These are phyloP conservation scores for Andrographis paniculata DNA, from an alignment of 305 asterid genomes.

Conservation along the genomic window DNA sequence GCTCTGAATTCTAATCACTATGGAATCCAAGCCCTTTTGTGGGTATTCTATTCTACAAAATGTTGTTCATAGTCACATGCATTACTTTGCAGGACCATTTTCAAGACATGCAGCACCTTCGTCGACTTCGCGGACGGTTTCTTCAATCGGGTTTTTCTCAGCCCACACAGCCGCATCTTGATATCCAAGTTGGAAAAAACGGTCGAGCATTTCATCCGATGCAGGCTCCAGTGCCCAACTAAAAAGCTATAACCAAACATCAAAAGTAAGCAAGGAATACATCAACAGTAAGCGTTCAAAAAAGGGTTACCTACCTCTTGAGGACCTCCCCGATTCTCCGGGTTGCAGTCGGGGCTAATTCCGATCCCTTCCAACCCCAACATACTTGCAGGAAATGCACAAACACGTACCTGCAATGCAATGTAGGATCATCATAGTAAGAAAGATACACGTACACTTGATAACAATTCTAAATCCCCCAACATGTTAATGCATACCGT, in stretches of 20 bases:
- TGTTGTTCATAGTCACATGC: too few relatives aligned
- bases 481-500: slow-evolving; percentile 39
- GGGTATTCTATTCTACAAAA: too few relatives aligned
- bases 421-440: too few relatives aligned
- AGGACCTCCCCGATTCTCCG: slow-evolving; percentile 67
- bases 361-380: slow-evolving; percentile 78
- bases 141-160: slow-evolving; percentile 52
- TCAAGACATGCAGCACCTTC: slow-evolving; percentile 21
- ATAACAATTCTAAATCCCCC: too few relatives aligned
- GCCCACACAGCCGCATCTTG: slow-evolving; percentile 86
- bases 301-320: slow-evolving; percentile 73
- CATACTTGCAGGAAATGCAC: slow-evolving; percentile 83
- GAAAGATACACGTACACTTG: too few relatives aligned
- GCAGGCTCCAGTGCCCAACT: slow-evolving; percentile 99
- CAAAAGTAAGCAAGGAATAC: too few relatives aligned
- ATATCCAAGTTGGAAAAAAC: slow-evolving; percentile 70
- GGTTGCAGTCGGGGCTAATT: slow-evolving; percentile 92
- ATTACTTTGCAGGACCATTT: slow-evolving; percentile 7
- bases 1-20: too few relatives aligned
- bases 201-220: slow-evolving; percentile 68
- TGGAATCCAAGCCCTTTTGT: too few relatives aligned
- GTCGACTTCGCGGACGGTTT: slow-evolving; percentile 46
- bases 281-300: too few relatives aligned
- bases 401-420: slow-evolving; percentile 64
- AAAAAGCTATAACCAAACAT: slow-evolving; percentile 52